These are phyloP conservation scores for Rhodotorula sphaerocarpa DNA, from an alignment of 768 basidiomycete species.

Conservation along the genomic window DNA sequence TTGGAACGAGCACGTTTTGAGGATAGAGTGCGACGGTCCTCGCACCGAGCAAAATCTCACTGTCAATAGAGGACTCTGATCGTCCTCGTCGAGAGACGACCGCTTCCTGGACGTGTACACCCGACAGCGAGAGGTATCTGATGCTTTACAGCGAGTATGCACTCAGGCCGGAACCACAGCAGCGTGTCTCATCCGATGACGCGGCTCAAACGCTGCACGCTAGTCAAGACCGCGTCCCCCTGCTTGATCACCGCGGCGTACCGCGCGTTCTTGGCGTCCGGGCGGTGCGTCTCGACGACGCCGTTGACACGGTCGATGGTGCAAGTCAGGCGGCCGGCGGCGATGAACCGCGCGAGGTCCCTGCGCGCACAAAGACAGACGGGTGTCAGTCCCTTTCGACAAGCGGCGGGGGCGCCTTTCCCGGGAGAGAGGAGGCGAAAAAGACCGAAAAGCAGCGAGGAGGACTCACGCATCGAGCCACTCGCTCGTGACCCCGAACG, in stretches of 20 bases:
- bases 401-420: too few species aligned
- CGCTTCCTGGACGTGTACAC: too few species aligned
- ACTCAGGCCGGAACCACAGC: too few species aligned
- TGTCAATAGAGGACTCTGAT: too few species aligned
- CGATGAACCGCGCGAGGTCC: conserved; percentile 86
- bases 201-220: conserved; percentile 79
- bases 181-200: conserved; percentile 56
- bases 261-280: conserved; percentile 67
- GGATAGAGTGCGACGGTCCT: too few species aligned
- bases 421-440: background rate
- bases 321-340: conserved; percentile 71
- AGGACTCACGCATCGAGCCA: conserved; percentile 73
- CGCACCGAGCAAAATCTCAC: too few species aligned
- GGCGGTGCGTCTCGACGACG: conserved; percentile 81
- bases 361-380: conserved; percentile 46
- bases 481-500: conserved; percentile 79
- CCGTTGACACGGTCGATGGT: conserved; percentile 93
- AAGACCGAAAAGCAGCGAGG: too few species aligned
- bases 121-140: too few species aligned
- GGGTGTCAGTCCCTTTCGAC: too few species aligned
- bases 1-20: too few species aligned
- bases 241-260: conserved; percentile 90
- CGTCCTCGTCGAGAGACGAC: too few species aligned
- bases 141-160: too few species aligned
- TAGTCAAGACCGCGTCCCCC: conserved; percentile 79